These are phyloP conservation scores for Zygosaccharomyces bailii DNA, from an alignment of 805 yeast genomes.

Conservation along the genomic window DNA sequence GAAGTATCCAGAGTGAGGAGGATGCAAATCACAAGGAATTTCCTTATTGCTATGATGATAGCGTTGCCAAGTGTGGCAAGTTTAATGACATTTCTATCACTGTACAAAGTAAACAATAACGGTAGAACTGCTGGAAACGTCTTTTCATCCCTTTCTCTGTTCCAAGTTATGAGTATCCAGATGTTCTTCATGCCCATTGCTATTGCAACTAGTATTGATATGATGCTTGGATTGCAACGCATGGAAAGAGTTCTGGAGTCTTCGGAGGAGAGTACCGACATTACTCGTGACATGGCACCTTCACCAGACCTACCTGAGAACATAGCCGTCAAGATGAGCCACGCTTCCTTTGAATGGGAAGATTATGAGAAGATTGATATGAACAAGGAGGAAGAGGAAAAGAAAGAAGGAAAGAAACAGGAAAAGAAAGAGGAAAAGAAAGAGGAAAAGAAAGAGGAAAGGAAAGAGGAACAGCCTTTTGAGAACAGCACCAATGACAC, in stretches of 20 bases:
- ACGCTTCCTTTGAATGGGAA: constrained; percentile 71
- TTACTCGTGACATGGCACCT: constrained; percentile 17
- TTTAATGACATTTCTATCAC: constrained; percentile 51
- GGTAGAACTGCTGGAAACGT: constrained; percentile 55
- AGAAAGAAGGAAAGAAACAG: constrained; percentile 17
- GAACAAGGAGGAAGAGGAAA: constrained; percentile 28
- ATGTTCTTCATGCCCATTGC: constrained; percentile 70
- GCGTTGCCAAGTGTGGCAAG: constrained; percentile 70
- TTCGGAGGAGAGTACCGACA: constrained; percentile 35
- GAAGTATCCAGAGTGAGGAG: constrained; percentile 62
- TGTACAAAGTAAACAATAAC: constrained; percentile 42
- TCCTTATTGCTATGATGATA: constrained; percentile 60
- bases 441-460: constrained; percentile 3
- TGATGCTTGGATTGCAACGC: constrained; percentile 57
- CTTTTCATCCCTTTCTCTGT: constrained; percentile 67
- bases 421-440: constrained; percentile 1
- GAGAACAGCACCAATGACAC: constrained; percentile 2
- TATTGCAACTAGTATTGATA: constrained; percentile 65
- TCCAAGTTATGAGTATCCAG: constrained; percentile 58
- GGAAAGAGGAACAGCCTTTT: constrained; percentile 1
- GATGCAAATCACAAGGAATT: constrained; percentile 64
- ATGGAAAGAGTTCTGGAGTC: constrained; percentile 51
- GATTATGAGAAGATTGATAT: constrained; percentile 38
- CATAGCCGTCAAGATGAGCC: constrained; percentile 46
- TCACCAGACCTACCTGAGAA: constrained; percentile 22